Base-by-base conservation (phyloP, 768 basidiomycete species). In the Russula brevipes region DNA sequence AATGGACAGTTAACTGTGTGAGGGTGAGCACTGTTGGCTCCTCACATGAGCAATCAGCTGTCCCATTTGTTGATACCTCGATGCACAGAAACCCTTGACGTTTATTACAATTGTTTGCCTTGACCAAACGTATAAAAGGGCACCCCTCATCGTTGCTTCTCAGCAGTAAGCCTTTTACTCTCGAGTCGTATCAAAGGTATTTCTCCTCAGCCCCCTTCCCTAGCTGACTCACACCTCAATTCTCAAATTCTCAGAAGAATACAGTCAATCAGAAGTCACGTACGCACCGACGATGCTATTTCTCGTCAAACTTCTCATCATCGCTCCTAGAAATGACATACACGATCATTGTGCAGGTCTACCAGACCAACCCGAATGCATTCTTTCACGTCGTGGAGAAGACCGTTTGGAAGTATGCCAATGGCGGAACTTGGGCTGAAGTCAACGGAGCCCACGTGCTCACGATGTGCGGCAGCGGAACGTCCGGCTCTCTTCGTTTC, bases 401-500 rank as follows among this genome's bases (percentile, higher is more conserved):
- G 67, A 72, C 74, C 4, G 67, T 72, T 52, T 75, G 72, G 73
- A 62, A 75, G 44, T 75, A 68, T 59, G 76, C 70, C 57, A 73
- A 72, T 61, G 72, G 72, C 11, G 76, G 76, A 44, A 71, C 70
- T 16, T 77, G 77, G 76, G 59, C 58, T 38, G 54, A 70, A 24
- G 38, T 39, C 6, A 46, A 71, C 51, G 72, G 66, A 1, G 33
- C 24, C 14, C 61, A 57, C 54, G 70, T 68, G 19, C 73, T 80
- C 64, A 72, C 44, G 54, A 77, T 77, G 72, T 70, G 67, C 39
- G 73, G 72, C 5, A 79, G 77, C 61, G 78, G 76, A 46, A 78
- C 76, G 0, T 78, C 76, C 14, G 76, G 79, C 10, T 69, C 70
- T 6, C 55, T 80, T 17, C 76, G 75, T 59, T 72, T 78, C 68